Evolutionary conservation across 192 early-diverging fungal genomes (phyloP), one percentile per base, ranked within the genome.

Genomic region (Coemansia sp.): DNA sequence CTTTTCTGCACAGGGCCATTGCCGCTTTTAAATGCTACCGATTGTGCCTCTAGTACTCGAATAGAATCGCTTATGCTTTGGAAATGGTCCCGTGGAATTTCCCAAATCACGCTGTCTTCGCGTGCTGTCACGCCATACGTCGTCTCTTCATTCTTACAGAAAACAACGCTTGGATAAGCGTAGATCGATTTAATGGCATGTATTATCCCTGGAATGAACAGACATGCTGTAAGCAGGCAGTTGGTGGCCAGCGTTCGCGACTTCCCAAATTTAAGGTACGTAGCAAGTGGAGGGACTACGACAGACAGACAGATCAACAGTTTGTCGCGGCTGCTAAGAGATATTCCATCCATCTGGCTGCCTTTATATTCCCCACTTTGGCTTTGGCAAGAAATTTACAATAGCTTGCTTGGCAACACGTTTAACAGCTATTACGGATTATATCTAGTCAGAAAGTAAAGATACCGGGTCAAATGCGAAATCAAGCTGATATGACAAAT

Each of bases 31-130:
- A 72, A 20, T 19, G 68, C 22, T 14, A 70, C 54, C 32, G 51
- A 22, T n/a, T 72, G 72, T 7, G 72, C 54, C 39, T 75, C 69
- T n/a, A 53, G 64, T 14, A 80, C 66, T 20, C 63, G 72, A 40
- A 80, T 64, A 12, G 69, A 68, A 11, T 66, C 59, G 50, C 67
- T 80, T 22, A 80, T 75, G 59, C 73, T 80, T 16, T 61, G 72
- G 32, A 80, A 75, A 12, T 80, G 72, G 60, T 75, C 67, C 11
- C 63, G 46, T 13, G 78, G 78, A 2, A 80, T 55, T 53, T 75
- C 78, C 78, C 72, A 80, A 53, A 80, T 80, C 20, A 75, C 78
- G 53, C 72, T 75, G 40, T 43, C 69, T 32, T 75, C 69, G 20
- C 72, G 68, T 4, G 58, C 63, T 17, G 55, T 37, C 16, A 66